phyloP scores from a whole-genome alignment of 2,329 filamentous ascomycete species.

The Colletotrichum trifolii region DNA sequence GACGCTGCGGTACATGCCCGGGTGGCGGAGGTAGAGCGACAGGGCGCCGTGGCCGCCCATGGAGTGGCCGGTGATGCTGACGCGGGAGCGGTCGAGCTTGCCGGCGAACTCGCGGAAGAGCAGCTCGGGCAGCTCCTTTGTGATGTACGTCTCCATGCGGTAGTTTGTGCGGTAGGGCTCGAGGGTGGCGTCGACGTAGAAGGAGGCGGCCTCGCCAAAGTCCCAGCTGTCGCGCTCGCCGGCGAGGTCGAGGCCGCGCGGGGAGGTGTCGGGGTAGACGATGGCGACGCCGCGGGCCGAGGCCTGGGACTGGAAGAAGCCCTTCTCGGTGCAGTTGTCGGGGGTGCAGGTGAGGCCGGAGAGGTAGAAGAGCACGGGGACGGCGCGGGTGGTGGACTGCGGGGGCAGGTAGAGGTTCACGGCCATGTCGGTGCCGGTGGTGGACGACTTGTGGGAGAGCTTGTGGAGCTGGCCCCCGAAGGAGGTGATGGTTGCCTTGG shows the following conservation, averaged over 20 bases:
- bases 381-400: slow-evolving; percentile 66
- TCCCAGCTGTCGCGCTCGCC: slow-evolving; percentile 92
- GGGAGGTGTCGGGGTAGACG: slow-evolving; percentile 94
- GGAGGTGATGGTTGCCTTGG: slow-evolving; percentile 86
- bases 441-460: slow-evolving; percentile 83
- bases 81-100: slow-evolving; percentile 73
- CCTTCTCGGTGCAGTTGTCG: slow-evolving; percentile 84
- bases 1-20: slow-evolving; percentile 87
- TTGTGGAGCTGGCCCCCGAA: slow-evolving; percentile 97
- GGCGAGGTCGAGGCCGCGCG: slow-evolving; percentile 81
- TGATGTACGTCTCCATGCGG: slow-evolving; percentile 94
- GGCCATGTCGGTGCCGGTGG: slow-evolving; percentile 88
- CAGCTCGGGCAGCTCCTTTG: slow-evolving; percentile 82
- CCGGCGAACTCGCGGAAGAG: slow-evolving; percentile 78
- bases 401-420: slow-evolving; percentile 93
- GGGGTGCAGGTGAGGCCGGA: slow-evolving; percentile 95
- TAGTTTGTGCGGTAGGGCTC: slow-evolving; percentile 82
- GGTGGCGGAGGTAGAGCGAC: slow-evolving; percentile 91
- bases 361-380: slow-evolving; percentile 91
- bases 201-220: slow-evolving; percentile 91
- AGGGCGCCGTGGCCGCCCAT: slow-evolving; percentile 98
- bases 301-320: slow-evolving; percentile 90
- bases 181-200: slow-evolving; percentile 89
- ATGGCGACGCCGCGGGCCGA: slow-evolving; percentile 87
- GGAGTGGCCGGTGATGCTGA: slow-evolving; percentile 91